These are phyloP conservation scores for Vitis hybrid DNA, from an alignment of 177 flowering plant genomes.

Conservation along the genomic window DNA sequence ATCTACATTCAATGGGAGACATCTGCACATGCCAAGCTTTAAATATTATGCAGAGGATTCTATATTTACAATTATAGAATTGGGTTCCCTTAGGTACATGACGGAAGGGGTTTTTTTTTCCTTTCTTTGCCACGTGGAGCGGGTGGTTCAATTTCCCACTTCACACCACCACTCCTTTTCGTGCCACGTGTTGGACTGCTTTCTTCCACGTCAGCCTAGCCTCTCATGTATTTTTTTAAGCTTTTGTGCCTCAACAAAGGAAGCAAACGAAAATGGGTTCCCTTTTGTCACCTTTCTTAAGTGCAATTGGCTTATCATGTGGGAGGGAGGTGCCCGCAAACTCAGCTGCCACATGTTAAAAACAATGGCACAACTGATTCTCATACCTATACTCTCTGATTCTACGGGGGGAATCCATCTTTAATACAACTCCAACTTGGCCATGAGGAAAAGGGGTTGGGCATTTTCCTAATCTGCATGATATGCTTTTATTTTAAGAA, in stretches of 20 bases:
- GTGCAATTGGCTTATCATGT: not conserved
- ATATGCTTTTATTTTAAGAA: constrained; percentile 22
- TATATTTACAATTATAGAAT: not conserved
- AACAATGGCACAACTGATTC: not conserved
- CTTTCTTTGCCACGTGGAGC: no score
- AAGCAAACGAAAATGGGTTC: not conserved
- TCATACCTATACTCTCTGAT: not conserved
- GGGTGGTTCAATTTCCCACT: no score
- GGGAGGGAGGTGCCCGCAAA: constrained; percentile 1
- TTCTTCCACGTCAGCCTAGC: no score
- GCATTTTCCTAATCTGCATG: constrained; percentile 6
- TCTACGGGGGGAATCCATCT: constrained; percentile 3
- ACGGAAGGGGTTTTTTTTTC: no score
- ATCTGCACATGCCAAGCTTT: constrained; percentile 34
- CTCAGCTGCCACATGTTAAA: constrained; percentile 12
- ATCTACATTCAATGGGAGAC: constrained; percentile 32
- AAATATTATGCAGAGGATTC: not conserved
- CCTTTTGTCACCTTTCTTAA: not conserved
- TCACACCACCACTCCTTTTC: no score
- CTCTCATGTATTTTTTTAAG: no score
- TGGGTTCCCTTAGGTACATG: no score
- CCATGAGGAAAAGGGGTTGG: constrained; percentile 2
- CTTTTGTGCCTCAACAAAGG: not conserved
- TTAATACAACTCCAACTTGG: not conserved
- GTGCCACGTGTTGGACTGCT: no score